Percentiles rank a stretch among this genome's conserved stretches.
Evolutionary conservation across 805 yeast genomes (phyloP).

Genomic region (Alloascoidea hylecoeti): DNA sequence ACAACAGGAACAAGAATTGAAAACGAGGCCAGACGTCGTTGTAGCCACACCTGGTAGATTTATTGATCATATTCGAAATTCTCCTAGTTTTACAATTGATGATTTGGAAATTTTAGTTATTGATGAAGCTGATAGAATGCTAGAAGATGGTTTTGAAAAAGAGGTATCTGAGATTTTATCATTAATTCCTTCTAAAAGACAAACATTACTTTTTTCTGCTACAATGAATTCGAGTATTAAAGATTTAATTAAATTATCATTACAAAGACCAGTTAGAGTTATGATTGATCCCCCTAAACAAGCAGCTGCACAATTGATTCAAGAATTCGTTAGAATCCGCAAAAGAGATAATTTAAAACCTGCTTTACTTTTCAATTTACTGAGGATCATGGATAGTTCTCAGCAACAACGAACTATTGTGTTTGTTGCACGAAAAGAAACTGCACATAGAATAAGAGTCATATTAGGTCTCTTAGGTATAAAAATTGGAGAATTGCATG

Average conservation of each 20-base stretch:
- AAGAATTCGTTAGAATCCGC: conserved; percentile 90
- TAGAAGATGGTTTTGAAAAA: conserved; percentile 96
- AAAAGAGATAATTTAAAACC: conserved; percentile 78
- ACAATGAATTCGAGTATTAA: conserved; percentile 94
- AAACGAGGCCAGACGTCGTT: conserved; percentile 87
- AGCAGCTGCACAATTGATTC: conserved; percentile 80
- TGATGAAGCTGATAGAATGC: conserved; percentile 98
- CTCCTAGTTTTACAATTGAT: conserved; percentile 85
- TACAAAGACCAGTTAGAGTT: conserved; percentile 82
- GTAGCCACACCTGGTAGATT: conserved; percentile 98
- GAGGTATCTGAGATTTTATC: conserved; percentile 85
- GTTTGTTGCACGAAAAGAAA: conserved; percentile 83
- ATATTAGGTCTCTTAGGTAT: conserved; percentile 61
- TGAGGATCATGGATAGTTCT: conserved; percentile 49
- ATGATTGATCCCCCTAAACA: conserved; percentile 96
- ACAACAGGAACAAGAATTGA: conserved; percentile 90
- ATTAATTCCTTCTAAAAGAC: conserved; percentile 81
- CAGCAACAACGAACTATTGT: conserved; percentile 69
- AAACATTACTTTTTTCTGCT: conserved; percentile 89
- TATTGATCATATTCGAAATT: conserved; percentile 91
- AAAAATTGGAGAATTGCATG: conserved; percentile 70
- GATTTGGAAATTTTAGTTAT: conserved; percentile 83
- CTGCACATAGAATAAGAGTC: conserved; percentile 78
- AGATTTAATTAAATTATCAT: conserved; percentile 73
- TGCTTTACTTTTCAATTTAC: conserved; percentile 60